Evolutionary conservation across 192 early-diverging fungal species (phyloP).

Genomic region (Anaeromyces robustus): DNA sequence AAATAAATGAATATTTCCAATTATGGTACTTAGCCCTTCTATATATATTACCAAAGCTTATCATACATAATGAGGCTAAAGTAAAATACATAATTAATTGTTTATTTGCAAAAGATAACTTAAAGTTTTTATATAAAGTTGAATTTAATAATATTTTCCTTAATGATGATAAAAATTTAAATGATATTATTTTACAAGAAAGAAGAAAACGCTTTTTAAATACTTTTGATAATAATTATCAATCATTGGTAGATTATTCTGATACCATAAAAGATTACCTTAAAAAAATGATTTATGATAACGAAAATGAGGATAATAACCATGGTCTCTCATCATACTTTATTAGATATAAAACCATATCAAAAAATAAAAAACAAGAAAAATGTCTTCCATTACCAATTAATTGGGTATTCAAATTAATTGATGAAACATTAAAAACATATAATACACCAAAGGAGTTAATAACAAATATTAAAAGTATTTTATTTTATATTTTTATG

Average conservation of each 20-base stretch:
- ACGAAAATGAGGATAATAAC: neutral
- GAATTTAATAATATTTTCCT: neutral
- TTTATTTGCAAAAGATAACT: neutral
- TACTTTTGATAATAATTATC: neutral
- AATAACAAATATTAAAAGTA: neutral
- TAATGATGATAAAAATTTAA: neutral
- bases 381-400: neutral
- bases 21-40: neutral
- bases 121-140: neutral
- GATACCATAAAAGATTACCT: neutral
- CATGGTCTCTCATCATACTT: neutral
- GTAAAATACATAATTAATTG: neutral
- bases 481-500: neutral
- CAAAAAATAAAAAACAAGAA: neutral
- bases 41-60: neutral
- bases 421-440: neutral
- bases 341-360: neutral
- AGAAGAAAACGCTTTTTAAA: neutral
- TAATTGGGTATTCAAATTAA: neutral
- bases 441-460: neutral
- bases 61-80: neutral
- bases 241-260: neutral
- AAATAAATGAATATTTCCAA: neutral
- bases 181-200: neutral
- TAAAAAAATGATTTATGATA: neutral